A percentile compares a stretch with the other conserved stretches of the same genome.
phyloP scores from a whole-genome alignment of 306 rosid species.

The Glycyrrhiza uralensis region DNA sequence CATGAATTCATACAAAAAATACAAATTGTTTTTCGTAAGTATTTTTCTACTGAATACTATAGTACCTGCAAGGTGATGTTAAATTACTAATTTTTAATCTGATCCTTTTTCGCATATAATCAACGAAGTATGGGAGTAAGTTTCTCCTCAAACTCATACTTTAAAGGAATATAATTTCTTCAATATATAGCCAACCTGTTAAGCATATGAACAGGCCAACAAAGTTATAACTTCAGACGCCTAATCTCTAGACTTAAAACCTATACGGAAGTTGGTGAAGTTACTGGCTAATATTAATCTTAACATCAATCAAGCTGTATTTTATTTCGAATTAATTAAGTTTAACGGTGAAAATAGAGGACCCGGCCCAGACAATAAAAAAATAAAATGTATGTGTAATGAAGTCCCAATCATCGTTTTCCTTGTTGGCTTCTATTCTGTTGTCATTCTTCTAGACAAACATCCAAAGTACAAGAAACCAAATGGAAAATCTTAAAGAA shows the following conservation, averaged over 20 bases:
- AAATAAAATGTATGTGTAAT: neutral
- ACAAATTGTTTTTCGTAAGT: no score
- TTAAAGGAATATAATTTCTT: neutral
- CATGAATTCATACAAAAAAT: no score
- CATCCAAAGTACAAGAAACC: constrained; percentile 40
- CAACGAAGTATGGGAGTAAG: neutral
- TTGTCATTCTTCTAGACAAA: constrained; percentile 38
- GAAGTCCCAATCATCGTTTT: constrained; percentile 36
- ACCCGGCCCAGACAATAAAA: neutral
- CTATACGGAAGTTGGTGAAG: constrained; percentile 24
- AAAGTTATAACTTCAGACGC: neutral
- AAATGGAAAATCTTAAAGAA: constrained; percentile 21
- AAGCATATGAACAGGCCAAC: constrained; percentile 11
- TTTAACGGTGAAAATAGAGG: constrained; percentile 4
- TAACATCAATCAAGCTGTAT: constrained; percentile 12
- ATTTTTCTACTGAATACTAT: no score
- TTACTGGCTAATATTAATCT: neutral
- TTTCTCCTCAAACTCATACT: neutral
- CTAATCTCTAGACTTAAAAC: constrained; percentile 17
- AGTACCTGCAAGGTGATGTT: no score
- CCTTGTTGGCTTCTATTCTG: constrained; percentile 35
- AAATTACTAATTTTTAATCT: no score
- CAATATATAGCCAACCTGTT: neutral
- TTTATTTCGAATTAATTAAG: neutral
- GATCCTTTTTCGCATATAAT: no score